Base-by-base conservation (phyloP, 768 basidiomycete genomes). In the Russula abietina region DNA sequence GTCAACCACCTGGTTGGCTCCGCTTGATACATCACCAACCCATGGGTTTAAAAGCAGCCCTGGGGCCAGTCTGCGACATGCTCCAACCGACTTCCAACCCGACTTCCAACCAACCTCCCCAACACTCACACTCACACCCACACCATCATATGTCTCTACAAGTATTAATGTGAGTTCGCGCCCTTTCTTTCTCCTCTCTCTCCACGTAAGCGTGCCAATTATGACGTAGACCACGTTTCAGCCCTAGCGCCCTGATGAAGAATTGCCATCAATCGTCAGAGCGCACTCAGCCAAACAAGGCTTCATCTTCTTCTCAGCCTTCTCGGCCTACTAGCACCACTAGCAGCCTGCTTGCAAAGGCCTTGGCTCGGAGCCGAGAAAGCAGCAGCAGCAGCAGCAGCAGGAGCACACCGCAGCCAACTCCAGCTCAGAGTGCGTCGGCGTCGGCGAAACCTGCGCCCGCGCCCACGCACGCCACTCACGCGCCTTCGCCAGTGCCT, bases 401-500 rank as follows among this genome's bases (percentile, higher is more conserved):
- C n/a, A n/a, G n/a, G n/a, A n/a, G n/a, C n/a, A n/a, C n/a, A n/a
- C n/a, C n/a, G n/a, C 38, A 39, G 38, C 38, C 36, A 8, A 12
- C 3, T 36, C 36, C 36, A 8, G 36, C 36, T 30, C 30, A 3
- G 30, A 30, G 3, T 30, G 5, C 30, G 8, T 30, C 30, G 36
- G 50, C 19, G 22, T 41, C 62, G 5, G 28, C 16, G 16, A 46
- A 22, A 36, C 36, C 36, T 12, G 9, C 36, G 32, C 9, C 32
- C 32, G 10, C 32, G 2, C 32, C 32, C 32, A 5, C 30, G 2
- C 30, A n/a, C n/a, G n/a, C 30, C 30, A 5, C 30, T 4, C 30
- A 4, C 1, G 0, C 36, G 1, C 4, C 33, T 0, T 0, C 36
- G 12, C 1, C 28, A 19, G 1, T 22, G 3, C 14, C 45, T 7